Percentiles rank a stretch among this genome's conserved stretches.
Evolutionary conservation across 495 filamentous ascomycete species (phyloP).

Genomic region (Aspergillus cavernicola): DNA sequence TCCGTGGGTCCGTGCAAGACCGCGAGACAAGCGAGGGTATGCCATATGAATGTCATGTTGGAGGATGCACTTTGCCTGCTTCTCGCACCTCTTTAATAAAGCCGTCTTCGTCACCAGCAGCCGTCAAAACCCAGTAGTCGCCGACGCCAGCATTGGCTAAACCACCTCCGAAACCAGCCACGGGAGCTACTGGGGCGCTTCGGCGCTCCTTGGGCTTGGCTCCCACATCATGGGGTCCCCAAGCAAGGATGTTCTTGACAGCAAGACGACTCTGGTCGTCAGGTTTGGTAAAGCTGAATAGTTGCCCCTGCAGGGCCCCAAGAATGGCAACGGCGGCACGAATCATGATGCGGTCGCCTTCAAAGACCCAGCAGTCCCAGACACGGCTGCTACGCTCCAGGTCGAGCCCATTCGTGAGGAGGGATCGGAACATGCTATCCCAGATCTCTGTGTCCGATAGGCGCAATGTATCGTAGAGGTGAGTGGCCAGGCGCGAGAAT

Average conservation of each 20-base stretch:
- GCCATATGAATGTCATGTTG: neutral
- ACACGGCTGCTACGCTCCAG: constrained; percentile 74
- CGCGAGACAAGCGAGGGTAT: no score
- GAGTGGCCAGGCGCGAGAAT: constrained; percentile 62
- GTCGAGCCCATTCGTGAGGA: constrained; percentile 55
- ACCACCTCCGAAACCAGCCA: constrained; percentile 40
- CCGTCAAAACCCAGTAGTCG: constrained; percentile 42
- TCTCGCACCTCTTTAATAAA: constrained; percentile 67
- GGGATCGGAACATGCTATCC: constrained; percentile 55
- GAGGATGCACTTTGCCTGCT: constrained; percentile 59
- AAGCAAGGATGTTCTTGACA: constrained; percentile 48
- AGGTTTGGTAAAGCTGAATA: constrained; percentile 54
- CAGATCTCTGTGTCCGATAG: constrained; percentile 48
- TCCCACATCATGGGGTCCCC: constrained; percentile 41
- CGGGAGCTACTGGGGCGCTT: constrained; percentile 33
- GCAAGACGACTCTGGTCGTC: constrained; percentile 35
- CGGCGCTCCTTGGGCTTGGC: constrained; percentile 38
- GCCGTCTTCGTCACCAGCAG: constrained; percentile 56
- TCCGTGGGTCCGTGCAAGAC: no score
- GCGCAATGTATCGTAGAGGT: constrained; percentile 53
- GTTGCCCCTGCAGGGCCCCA: constrained; percentile 54
- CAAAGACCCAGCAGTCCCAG: constrained; percentile 94
- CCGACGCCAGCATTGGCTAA: constrained; percentile 35
- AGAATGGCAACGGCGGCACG: constrained; percentile 74
- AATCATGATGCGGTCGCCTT: constrained; percentile 79